Evolutionary conservation across 2,329 filamentous ascomycete species (phyloP).

Genomic region (Knoxdaviesia capensis): DNA sequence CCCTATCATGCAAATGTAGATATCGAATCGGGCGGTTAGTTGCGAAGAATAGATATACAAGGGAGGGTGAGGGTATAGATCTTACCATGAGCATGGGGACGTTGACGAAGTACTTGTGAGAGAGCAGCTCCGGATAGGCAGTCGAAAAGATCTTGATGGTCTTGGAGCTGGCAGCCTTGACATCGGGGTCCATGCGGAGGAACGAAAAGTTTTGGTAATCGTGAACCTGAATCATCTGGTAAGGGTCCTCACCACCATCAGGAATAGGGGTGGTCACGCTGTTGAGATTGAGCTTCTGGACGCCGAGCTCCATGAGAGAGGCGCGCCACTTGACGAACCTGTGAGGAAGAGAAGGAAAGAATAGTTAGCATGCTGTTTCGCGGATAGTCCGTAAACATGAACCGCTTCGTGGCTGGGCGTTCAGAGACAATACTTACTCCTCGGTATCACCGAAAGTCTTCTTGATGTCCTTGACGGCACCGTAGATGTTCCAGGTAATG

Average conservation of each 20-base stretch:
- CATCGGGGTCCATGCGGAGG: conserved; percentile 56
- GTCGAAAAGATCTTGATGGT: conserved; percentile 65
- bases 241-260: conserved; percentile 57
- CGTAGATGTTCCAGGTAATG: conserved; percentile 88
- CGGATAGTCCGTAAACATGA: background rate
- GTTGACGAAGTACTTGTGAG: conserved; percentile 87
- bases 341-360: no score
- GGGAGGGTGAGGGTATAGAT: background rate
- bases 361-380: conserved; percentile 1
- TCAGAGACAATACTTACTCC: conserved; percentile 42
- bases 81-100: conserved; percentile 61
- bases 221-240: conserved; percentile 83
- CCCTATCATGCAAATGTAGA: no score
- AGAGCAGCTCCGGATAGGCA: conserved; percentile 73
- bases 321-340: conserved; percentile 85
- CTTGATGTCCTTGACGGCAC: conserved; percentile 60
- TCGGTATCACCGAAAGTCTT: conserved; percentile 68
- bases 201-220: conserved; percentile 83
- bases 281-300: conserved; percentile 52
- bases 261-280: conserved; percentile 51
- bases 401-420: conserved; percentile 1
- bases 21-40: no score
- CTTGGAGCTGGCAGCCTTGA: conserved; percentile 58
- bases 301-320: conserved; percentile 72
- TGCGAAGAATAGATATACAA: no score